phyloP scores from a whole-genome alignment of 495 filamentous ascomycete species.

The Daldinia bambusicola region DNA sequence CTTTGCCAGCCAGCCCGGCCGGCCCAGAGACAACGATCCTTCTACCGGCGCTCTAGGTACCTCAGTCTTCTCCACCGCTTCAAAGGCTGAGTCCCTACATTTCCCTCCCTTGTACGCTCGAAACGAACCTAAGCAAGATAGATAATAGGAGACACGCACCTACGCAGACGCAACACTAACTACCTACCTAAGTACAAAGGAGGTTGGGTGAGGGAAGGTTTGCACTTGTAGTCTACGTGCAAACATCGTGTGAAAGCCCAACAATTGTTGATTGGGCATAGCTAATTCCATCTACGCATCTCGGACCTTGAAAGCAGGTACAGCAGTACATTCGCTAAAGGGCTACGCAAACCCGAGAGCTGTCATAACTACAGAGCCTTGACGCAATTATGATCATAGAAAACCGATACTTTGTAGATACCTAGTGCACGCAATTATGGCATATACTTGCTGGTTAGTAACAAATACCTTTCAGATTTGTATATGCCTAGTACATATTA shows the following conservation, averaged over 20 bases:
- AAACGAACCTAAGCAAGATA: conserved; percentile 19
- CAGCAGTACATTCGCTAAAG: neutral
- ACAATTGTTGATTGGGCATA: neutral
- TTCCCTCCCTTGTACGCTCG: conserved; percentile 14
- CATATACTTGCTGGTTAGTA: conserved; percentile 5
- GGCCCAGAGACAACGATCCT: too few relatives aligned
- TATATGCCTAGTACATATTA: neutral
- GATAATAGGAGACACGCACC: conserved; percentile 12
- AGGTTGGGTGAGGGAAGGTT: conserved; percentile 26
- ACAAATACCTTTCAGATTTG: conserved; percentile 9
- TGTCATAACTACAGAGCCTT: conserved; percentile 13
- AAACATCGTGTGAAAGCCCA: neutral
- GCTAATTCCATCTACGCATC: neutral
- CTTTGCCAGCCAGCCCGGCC: conserved; percentile 15
- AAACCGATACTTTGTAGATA: conserved; percentile 7
- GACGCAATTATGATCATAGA: conserved; percentile 28
- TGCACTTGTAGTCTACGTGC: neutral
- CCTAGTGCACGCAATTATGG: conserved; percentile 17
- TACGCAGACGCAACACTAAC: conserved; percentile 13
- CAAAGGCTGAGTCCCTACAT: conserved; percentile 14
- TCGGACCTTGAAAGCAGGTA: conserved; percentile 9
- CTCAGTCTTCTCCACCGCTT: conserved; percentile 38
- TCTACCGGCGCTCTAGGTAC: conserved; percentile 21
- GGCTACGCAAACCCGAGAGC: conserved; percentile 11
- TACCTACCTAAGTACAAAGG: neutral